Evolutionary conservation across 192 early-diverging fungal genomes (phyloP).

Genomic region (Umbelopsis sp.): DNA sequence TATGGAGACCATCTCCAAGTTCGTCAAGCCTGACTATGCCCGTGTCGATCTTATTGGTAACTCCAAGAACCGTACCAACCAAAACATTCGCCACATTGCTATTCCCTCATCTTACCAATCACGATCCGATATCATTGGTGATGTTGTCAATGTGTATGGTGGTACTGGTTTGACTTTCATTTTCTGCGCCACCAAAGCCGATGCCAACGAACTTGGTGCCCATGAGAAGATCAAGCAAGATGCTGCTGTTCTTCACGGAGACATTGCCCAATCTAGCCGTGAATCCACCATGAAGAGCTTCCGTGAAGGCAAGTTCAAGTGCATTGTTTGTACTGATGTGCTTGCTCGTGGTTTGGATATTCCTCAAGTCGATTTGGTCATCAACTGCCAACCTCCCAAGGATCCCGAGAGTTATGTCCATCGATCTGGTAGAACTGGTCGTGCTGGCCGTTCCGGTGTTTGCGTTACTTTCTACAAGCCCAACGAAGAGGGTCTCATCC

Average conservation of each 20-base stretch:
- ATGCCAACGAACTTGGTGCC: slow-evolving; percentile 79
- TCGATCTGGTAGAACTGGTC: slow-evolving; percentile 92
- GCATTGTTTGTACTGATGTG: slow-evolving; percentile 93
- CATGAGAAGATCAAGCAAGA: slow-evolving; percentile 77
- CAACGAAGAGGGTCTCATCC: slow-evolving; percentile 80
- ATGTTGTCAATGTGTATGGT: slow-evolving; percentile 92
- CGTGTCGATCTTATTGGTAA: slow-evolving; percentile 84
- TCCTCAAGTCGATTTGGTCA: slow-evolving; percentile 94
- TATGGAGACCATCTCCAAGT: slow-evolving; percentile 63
- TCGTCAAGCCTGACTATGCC: slow-evolving; percentile 61
- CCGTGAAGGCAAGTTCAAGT: slow-evolving; percentile 82
- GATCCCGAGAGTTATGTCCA: slow-evolving; percentile 96
- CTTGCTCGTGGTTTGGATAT: slow-evolving; percentile 96
- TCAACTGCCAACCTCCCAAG: slow-evolving; percentile 94
- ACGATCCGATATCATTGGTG: slow-evolving; percentile 88
- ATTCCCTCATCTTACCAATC: slow-evolving; percentile 89
- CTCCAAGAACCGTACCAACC: slow-evolving; percentile 87
- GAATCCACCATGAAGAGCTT: slow-evolving; percentile 85
- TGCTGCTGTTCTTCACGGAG: slow-evolving; percentile 86
- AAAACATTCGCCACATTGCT: slow-evolving; percentile 83
- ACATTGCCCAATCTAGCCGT: slow-evolving; percentile 78
- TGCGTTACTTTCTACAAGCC: slow-evolving; percentile 96
- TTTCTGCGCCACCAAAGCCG: slow-evolving; percentile 94
- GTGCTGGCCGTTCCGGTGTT: slow-evolving; percentile 83
- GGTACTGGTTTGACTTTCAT: slow-evolving; percentile 84